phyloP scores from a whole-genome alignment of 192 early-diverging fungal genomes.

The Chytriomyces hyalinus region DNA sequence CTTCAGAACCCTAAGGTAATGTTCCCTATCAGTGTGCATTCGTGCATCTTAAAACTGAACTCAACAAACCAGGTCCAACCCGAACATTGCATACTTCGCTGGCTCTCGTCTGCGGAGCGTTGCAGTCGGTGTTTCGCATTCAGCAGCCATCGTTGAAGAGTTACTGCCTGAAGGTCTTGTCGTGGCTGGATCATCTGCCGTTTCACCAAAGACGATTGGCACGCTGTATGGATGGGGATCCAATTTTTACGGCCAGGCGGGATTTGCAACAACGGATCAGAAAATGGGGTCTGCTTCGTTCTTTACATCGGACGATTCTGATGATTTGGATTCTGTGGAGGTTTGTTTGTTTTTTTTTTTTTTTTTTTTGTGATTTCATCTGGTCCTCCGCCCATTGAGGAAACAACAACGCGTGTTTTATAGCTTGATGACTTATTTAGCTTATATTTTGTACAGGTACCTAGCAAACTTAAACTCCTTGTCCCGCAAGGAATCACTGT shows the following conservation, averaged over 20 bases:
- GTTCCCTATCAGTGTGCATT: not conserved
- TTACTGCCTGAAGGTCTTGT: not conserved
- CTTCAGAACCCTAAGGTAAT: not conserved
- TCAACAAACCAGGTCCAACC: not conserved
- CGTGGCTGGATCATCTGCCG: not conserved
- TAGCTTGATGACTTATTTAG: too few species aligned
- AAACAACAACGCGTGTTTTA: too few species aligned
- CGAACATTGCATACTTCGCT: not conserved
- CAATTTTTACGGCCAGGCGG: constrained; percentile 51
- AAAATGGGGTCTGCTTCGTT: constrained; percentile 22
- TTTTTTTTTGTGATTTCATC: not conserved
- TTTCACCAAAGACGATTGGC: constrained; percentile 16
- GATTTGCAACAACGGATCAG: constrained; percentile 15
- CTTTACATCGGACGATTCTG: constrained; percentile 33
- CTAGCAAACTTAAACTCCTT: constrained; percentile 4
- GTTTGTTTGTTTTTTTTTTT: not conserved
- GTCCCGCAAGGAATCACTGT: not conserved
- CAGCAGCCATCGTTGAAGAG: constrained; percentile 7
- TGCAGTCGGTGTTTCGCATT: constrained; percentile 25
- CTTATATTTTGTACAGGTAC: not conserved
- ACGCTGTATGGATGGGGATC: constrained; percentile 46
- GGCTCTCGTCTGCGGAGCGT: constrained; percentile 1
- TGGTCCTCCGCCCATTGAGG: not conserved
- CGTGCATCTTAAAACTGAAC: not conserved
- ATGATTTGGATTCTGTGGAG: constrained; percentile 41